Percentiles rank a stretch among this genome's conserved stretches.
phyloP scores from a whole-genome alignment of 768 basidiomycete species.

The Tulasnella sp. region DNA sequence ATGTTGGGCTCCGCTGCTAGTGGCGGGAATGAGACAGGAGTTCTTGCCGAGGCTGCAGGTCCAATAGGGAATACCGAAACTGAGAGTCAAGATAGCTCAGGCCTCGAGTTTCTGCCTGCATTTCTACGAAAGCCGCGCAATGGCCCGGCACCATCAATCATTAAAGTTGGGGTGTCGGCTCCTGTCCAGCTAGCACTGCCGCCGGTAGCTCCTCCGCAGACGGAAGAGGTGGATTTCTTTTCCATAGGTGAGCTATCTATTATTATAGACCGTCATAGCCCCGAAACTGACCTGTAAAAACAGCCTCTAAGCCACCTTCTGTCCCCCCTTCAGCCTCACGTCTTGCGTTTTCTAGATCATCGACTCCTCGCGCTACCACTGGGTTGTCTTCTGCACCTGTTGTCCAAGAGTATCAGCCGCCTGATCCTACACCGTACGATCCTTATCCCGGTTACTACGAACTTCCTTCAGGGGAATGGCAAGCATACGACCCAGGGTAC shows the following conservation, averaged over 20 bases:
- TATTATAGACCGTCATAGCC: no score
- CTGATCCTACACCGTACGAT: conserved; percentile 62
- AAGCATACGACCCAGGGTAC: conserved; percentile 56
- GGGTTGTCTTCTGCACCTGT: conserved; percentile 43
- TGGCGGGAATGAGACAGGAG: not conserved
- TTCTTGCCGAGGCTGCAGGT: not conserved
- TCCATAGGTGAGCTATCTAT: conserved; percentile 23
- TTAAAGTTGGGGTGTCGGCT: not conserved
- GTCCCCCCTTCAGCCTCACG: conserved; percentile 5
- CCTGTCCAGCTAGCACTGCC: not conserved
- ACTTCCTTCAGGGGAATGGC: conserved; percentile 70
- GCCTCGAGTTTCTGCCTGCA: conserved; percentile 3
- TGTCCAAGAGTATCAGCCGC: conserved; percentile 55
- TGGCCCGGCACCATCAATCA: not conserved
- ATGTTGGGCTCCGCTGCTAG: not conserved
- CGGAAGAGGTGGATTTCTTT: conserved; percentile 22
- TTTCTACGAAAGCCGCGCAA: conserved; percentile 6
- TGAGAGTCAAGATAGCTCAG: not conserved
- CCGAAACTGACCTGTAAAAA: not conserved
- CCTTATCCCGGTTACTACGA: conserved; percentile 83
- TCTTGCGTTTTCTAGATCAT: not conserved
- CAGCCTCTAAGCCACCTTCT: conserved; percentile 1
- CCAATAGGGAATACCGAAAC: not conserved
- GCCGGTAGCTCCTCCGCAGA: not conserved
- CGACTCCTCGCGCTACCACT: not conserved